These are phyloP conservation scores for Pulicaria dysenterica DNA, from an alignment of 129 eudicot genomes.

Conservation along the genomic window DNA sequence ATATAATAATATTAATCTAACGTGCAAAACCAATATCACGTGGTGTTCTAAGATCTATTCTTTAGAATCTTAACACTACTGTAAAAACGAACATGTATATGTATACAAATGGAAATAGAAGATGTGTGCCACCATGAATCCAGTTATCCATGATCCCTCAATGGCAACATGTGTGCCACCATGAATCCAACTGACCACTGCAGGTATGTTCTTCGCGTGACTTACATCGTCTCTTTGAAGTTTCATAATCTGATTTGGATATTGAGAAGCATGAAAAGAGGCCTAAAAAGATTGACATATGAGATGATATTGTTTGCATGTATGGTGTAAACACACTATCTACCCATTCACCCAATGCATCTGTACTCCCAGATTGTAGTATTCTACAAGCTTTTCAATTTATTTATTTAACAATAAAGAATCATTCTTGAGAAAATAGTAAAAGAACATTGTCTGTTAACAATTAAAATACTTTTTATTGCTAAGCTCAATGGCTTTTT, in stretches of 20 bases:
- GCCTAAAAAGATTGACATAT: slow-evolving; percentile 25
- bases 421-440: neutral
- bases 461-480: neutral
- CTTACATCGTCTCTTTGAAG: slow-evolving; percentile 17
- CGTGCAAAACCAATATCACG: too few relatives aligned
- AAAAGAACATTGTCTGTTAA: too few relatives aligned
- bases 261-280: slow-evolving; percentile 25
- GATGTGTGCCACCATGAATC: too few relatives aligned
- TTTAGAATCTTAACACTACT: too few relatives aligned
- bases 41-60: too few relatives aligned
- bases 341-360: too few relatives aligned
- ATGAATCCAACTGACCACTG: slow-evolving; percentile 43
- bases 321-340: too few relatives aligned
- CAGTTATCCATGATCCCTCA: slow-evolving; percentile 59
- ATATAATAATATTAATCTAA: too few relatives aligned
- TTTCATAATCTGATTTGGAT: slow-evolving; percentile 32
- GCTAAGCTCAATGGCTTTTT: neutral
- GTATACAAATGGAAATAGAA: too few relatives aligned
- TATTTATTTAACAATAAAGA: neutral
- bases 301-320: too few relatives aligned
- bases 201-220: slow-evolving; percentile 29
- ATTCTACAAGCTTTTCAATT: neutral
- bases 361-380: neutral
- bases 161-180: slow-evolving; percentile 47
- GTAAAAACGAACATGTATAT: too few relatives aligned